Conservation (phyloP, 805 yeast genomes). For the Cyberlindnera maritima region DNA sequence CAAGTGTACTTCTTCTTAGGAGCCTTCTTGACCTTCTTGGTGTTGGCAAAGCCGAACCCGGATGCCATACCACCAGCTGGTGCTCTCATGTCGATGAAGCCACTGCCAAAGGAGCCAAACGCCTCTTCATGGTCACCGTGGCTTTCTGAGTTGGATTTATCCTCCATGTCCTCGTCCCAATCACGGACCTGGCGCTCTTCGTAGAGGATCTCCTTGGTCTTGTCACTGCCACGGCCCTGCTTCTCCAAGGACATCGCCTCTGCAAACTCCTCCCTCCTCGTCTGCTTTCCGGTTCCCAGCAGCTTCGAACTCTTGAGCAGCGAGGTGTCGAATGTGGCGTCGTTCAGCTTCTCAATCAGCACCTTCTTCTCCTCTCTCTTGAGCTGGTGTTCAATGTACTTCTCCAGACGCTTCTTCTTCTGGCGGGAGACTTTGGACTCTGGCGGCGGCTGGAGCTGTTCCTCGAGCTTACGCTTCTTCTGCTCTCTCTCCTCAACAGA, state of each 20-base stretch:
- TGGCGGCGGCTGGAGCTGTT: constrained; percentile 52
- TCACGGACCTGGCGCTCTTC: constrained; percentile 64
- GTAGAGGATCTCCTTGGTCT: constrained; percentile 59
- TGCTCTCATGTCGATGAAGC: constrained; percentile 74
- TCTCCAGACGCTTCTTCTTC: constrained; percentile 79
- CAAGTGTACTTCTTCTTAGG: constrained; percentile 66
- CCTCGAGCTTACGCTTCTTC: constrained; percentile 63
- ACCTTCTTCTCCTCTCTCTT: constrained; percentile 84
- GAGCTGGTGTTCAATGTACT: constrained; percentile 87
- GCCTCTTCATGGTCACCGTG: constrained; percentile 26
- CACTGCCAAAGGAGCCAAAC: constrained; percentile 28
- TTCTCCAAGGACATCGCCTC: constrained; percentile 73
- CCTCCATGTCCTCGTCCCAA: constrained; percentile 49
- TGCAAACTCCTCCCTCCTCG: constrained; percentile 64
- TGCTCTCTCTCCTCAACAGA: constrained; percentile 59
- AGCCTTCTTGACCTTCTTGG: constrained; percentile 45
- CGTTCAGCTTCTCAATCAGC: constrained; percentile 67
- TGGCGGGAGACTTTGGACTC: constrained; percentile 69
- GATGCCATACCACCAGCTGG: constrained; percentile 57
- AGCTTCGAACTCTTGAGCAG: constrained; percentile 69
- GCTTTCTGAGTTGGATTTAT: constrained; percentile 12
- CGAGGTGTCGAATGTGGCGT: constrained; percentile 63
- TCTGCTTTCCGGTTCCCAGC: constrained; percentile 71
- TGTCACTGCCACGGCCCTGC: constrained; percentile 66
- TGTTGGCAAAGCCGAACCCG: constrained; percentile 67